A percentile compares a stretch with the other conserved stretches of the same genome.
Evolutionary conservation across 495 filamentous ascomycete genomes (phyloP).

Genomic region (Neurospora sp.): DNA sequence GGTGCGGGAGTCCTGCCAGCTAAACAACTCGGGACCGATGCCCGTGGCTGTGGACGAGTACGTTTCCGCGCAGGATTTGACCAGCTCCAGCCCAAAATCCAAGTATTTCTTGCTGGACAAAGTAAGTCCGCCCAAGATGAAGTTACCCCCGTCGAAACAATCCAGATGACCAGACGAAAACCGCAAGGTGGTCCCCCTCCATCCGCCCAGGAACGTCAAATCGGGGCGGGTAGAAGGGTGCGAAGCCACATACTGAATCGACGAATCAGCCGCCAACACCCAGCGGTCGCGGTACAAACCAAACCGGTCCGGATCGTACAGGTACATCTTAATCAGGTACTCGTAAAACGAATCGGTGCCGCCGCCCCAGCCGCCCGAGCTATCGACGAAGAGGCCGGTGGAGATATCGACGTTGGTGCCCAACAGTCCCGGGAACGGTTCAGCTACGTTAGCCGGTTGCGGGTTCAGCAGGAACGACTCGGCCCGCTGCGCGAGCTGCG

Average conservation of each 20-base stretch:
- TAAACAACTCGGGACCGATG: conserved; percentile 73
- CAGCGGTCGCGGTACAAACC: conserved; percentile 58
- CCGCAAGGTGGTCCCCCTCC: conserved; percentile 26
- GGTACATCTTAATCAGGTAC: conserved; percentile 89
- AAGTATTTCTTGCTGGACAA: conserved; percentile 53
- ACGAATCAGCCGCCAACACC: conserved; percentile 67
- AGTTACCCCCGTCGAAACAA: conserved; percentile 81
- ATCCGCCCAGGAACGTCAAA: conserved; percentile 64
- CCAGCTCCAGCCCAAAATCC: conserved; percentile 65
- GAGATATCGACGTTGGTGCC: conserved; percentile 56
- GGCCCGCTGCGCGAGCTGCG: conserved; percentile 52
- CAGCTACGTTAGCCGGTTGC: conserved; percentile 39
- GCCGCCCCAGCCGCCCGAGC: conserved; percentile 66
- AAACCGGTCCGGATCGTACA: conserved; percentile 65
- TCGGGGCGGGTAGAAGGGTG: conserved; percentile 61
- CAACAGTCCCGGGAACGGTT: conserved; percentile 72
- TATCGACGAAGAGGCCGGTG: conserved; percentile 57
- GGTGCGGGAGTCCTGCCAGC: conserved; percentile 49
- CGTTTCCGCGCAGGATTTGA: conserved; percentile 63
- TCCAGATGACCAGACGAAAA: conserved; percentile 57
- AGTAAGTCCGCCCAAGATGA: conserved; percentile 72
- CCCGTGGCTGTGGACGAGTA: conserved; percentile 57
- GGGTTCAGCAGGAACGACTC: conserved; percentile 66
- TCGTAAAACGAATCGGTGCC: conserved; percentile 82
- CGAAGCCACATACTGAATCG: conserved; percentile 61